Conservation (phyloP, 371 early-diverging fungal species). For the Mucor piriformis region DNA sequence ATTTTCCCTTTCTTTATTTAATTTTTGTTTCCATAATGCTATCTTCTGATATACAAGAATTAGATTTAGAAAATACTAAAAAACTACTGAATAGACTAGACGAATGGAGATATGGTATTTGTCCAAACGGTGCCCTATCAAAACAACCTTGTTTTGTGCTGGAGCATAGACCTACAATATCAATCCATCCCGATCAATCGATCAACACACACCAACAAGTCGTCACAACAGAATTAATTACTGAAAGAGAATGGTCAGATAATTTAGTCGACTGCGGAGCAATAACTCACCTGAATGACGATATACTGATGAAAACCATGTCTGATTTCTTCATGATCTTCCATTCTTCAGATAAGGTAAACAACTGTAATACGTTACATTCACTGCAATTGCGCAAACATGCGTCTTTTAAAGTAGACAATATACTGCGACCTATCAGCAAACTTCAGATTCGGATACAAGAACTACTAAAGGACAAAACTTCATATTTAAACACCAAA, state of each 20-base stretch:
- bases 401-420: conserved; percentile 40
- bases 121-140: conserved; percentile 37
- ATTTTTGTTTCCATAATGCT: background rate
- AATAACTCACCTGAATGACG: conserved; percentile 35
- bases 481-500: conserved; percentile 9
- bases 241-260: conserved; percentile 40
- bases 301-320: conserved; percentile 36
- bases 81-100: conserved; percentile 24
- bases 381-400: conserved; percentile 31
- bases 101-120: conserved; percentile 42
- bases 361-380: conserved; percentile 22
- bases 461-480: conserved; percentile 9
- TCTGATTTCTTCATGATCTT: conserved; percentile 40
- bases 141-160: conserved; percentile 37
- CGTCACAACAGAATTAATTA: conserved; percentile 32
- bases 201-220: conserved; percentile 4
- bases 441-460: conserved; percentile 27
- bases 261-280: conserved; percentile 34
- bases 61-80: conserved; percentile 25
- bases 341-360: conserved; percentile 17
- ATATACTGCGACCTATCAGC: conserved; percentile 35
- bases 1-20: background rate
- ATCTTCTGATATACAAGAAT: conserved; percentile 3
- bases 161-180: conserved; percentile 27
- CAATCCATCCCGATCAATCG: conserved; percentile 18